These are phyloP conservation scores for Hysterium pulicare DNA, from an alignment of 2,329 filamentous ascomycete species.

Conservation along the genomic window DNA sequence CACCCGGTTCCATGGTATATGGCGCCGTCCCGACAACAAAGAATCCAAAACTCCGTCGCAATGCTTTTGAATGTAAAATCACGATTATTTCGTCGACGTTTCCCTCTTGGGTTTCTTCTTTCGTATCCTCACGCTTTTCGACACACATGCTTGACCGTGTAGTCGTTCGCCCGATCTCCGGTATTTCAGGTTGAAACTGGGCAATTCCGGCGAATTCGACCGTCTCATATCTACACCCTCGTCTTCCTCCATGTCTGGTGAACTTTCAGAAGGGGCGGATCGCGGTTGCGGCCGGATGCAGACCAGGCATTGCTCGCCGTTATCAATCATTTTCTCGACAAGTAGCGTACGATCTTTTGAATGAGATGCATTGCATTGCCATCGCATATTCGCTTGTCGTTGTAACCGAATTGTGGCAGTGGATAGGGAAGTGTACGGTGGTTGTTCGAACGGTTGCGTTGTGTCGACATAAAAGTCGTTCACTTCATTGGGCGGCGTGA, in stretches of 20 bases:
- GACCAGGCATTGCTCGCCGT: constrained; percentile 41
- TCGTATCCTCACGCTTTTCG: constrained; percentile 31
- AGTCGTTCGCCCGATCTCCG: constrained; percentile 25
- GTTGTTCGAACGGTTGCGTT: constrained; percentile 5
- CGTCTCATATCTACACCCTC: constrained; percentile 30
- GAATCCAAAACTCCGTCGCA: constrained; percentile 30
- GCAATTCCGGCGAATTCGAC: constrained; percentile 25
- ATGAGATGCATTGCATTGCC: constrained; percentile 40
- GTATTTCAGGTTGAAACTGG: constrained; percentile 17
- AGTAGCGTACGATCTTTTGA: constrained; percentile 41
- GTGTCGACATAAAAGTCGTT: constrained; percentile 12
- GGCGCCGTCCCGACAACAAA: constrained; percentile 10
- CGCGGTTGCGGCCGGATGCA: constrained; percentile 12
- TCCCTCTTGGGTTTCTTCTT: constrained; percentile 22
- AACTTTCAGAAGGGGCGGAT: constrained; percentile 9
- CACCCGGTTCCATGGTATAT: constrained; percentile 22
- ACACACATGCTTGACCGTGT: constrained; percentile 23
- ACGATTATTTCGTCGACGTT: constrained; percentile 15
- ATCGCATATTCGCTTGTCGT: constrained; percentile 39
- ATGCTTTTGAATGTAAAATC: constrained; percentile 17
- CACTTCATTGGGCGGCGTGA: constrained; percentile 24
- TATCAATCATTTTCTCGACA: constrained; percentile 41
- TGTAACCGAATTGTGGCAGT: constrained; percentile 37
- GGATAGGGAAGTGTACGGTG: constrained; percentile 30
- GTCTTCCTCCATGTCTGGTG: constrained; percentile 7